Evolutionary conservation across 305 asterid genomes (phyloP).

Genomic region (Fraxinus angustifolia): DNA sequence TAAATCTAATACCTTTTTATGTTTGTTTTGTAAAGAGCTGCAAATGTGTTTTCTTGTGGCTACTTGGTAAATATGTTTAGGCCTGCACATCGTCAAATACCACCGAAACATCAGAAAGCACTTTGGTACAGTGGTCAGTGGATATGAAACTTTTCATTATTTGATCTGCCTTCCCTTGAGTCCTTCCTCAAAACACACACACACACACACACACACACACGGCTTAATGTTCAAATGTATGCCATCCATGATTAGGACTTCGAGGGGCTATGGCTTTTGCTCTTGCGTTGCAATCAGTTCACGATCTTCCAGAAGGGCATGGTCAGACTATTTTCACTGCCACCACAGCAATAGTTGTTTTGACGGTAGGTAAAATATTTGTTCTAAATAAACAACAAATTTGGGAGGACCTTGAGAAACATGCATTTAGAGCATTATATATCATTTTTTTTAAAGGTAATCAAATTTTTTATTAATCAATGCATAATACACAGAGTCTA

Average conservation of each 20-base stretch:
- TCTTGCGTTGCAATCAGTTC: conserved; percentile 87
- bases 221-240: conserved; percentile 14
- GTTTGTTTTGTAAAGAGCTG: conserved; percentile 70
- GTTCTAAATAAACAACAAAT: conserved; percentile 15
- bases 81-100: conserved; percentile 78
- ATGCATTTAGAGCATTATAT: conserved; percentile 1
- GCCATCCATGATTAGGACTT: conserved; percentile 58
- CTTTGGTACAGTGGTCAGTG: conserved; percentile 96
- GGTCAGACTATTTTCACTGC: conserved; percentile 97
- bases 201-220: background rate
- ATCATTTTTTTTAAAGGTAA: too few relatives aligned
- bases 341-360: conserved; percentile 91
- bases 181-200: background rate
- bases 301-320: conserved; percentile 99
- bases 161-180: conserved; percentile 9
- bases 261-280: conserved; percentile 99
- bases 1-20: conserved; percentile 26
- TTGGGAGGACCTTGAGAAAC: conserved; percentile 13
- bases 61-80: conserved; percentile 88
- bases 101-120: conserved; percentile 92
- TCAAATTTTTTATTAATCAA: too few relatives aligned
- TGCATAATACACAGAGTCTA: too few relatives aligned
- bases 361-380: conserved; percentile 54
- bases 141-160: conserved; percentile 14
- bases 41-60: conserved; percentile 93